Base-by-base conservation (phyloP, 345 rosid genomes). In the Erodium maritimum region DNA sequence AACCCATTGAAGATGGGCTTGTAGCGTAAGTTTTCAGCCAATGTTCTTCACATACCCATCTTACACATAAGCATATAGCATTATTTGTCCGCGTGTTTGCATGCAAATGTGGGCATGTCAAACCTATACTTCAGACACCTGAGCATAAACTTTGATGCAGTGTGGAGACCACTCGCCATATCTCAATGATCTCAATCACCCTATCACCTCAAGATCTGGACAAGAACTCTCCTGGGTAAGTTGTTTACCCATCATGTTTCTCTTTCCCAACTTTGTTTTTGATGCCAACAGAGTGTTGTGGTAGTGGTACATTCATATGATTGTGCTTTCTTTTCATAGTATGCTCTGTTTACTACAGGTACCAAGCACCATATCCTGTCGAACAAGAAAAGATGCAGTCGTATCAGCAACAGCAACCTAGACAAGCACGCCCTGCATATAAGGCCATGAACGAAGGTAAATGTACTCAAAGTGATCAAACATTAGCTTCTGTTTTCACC, bases 1-100 rank as follows among this genome's bases (percentile, higher is more conserved):
- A 93, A 75, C 99, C 96, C 64, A 80, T 71, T 7, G 96, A 93
- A 71, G 99, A 93, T 75, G 99, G 99, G 54, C 95, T 93, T 69
- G 69, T 80, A 23, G 90, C 95, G 96, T 89, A 64, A 72, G 89
- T 74, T 37, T 55, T 59, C 21, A 16, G 37, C 20, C 18, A 60
- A 46, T 50, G 71, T 21, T 61, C 64, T 45, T 19, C 10, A 45
- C 19, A 11, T 33, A 23, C 37, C 22, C 10, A 21, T 5, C 17
- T 61, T 51, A 23, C 55, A 29, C 16, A 17, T 54, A 61, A 52
- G 23, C 20, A 20, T 18, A 21, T 4, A 22, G 11, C 1, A 19
- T 19, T 23, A 21, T 53, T 16, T 59, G 6, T 7, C 20, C 5
- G 18, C 8, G n/a, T 23, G 24, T 60, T 22, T 22, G 25, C 34